A percentile compares a stretch with the other conserved stretches of the same genome.
These are phyloP conservation scores for Agrocybe pediades DNA, from an alignment of 768 basidiomycete genomes.

Conservation along the genomic window DNA sequence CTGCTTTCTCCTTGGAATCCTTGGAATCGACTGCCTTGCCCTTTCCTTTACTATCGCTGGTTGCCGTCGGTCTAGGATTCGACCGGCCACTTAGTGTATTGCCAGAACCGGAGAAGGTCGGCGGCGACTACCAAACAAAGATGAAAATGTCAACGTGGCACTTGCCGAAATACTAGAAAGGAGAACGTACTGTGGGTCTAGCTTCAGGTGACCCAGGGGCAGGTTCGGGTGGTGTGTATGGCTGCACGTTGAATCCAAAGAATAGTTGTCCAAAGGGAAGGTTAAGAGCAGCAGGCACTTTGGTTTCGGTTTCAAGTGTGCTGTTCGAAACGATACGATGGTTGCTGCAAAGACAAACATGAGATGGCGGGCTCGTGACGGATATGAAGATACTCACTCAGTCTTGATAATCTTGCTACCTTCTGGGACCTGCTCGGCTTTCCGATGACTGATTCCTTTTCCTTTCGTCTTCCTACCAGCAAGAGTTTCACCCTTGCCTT, in stretches of 20 bases:
- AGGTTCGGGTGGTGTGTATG: conserved; percentile 58
- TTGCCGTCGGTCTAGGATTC: conserved; percentile 22
- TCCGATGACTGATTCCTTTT: conserved; percentile 85
- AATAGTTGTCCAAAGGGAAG: conserved; percentile 94
- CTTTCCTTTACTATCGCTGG: conserved; percentile 47
- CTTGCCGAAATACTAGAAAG: neutral
- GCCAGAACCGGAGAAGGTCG: conserved; percentile 67
- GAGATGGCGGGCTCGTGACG: neutral
- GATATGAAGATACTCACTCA: conserved; percentile 58
- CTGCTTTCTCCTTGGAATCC: too few species aligned
- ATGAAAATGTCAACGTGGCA: neutral
- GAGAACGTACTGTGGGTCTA: conserved; percentile 28
- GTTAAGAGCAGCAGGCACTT: conserved; percentile 88
- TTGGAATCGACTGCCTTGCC: conserved; percentile 47
- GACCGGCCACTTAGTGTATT: conserved; percentile 64
- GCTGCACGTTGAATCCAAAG: conserved; percentile 87
- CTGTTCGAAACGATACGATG: conserved; percentile 83
- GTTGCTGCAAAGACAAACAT: conserved; percentile 51
- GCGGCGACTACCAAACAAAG: conserved; percentile 37
- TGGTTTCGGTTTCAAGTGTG: conserved; percentile 68
- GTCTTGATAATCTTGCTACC: conserved; percentile 90
- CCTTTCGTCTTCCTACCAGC: conserved; percentile 93
- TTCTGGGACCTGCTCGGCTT: conserved; percentile 75
- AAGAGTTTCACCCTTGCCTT: conserved; percentile 91
- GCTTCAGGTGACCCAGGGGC: conserved; percentile 31